These are phyloP conservation scores for Podaxis sp. DNA, from an alignment of 768 basidiomycete genomes.

Conservation along the genomic window DNA sequence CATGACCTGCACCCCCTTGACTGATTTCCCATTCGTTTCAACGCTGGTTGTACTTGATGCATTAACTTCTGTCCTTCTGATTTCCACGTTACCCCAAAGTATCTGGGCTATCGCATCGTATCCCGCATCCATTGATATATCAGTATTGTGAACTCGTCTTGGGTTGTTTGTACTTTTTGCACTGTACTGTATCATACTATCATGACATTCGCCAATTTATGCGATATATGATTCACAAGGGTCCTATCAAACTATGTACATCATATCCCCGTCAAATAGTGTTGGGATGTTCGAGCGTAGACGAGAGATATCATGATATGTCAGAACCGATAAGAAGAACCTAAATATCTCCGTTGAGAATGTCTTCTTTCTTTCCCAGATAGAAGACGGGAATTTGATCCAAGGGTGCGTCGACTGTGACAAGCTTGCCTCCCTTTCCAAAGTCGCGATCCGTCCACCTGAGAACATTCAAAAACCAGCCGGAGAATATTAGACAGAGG, in stretches of 20 bases:
- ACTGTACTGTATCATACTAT: not conserved
- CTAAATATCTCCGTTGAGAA: conserved; percentile 26
- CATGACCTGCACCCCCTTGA: not conserved
- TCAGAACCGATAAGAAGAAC: not conserved
- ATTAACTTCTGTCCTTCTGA: not conserved
- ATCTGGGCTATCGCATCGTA: not conserved
- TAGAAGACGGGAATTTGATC: conserved; percentile 36
- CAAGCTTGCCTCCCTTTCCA: conserved; percentile 26
- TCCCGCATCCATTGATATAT: not conserved
- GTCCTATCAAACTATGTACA: not conserved
- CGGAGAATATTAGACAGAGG: not conserved
- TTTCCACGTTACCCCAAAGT: not conserved
- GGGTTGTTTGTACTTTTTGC: not conserved
- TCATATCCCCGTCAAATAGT: not conserved
- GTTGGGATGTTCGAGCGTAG: not conserved
- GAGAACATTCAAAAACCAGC: not conserved
- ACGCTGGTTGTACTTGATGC: not conserved
- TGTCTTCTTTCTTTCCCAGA: conserved; percentile 29
- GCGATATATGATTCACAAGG: not conserved
- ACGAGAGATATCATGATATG: not conserved
- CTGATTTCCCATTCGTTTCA: not conserved
- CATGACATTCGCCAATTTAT: not conserved
- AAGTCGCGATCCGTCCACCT: conserved; percentile 35
- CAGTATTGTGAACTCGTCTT: not conserved
- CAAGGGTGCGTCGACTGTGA: conserved; percentile 30